phyloP scores from a whole-genome alignment of 352 stramenopile species.

The Globisporangium viniferum region DNA sequence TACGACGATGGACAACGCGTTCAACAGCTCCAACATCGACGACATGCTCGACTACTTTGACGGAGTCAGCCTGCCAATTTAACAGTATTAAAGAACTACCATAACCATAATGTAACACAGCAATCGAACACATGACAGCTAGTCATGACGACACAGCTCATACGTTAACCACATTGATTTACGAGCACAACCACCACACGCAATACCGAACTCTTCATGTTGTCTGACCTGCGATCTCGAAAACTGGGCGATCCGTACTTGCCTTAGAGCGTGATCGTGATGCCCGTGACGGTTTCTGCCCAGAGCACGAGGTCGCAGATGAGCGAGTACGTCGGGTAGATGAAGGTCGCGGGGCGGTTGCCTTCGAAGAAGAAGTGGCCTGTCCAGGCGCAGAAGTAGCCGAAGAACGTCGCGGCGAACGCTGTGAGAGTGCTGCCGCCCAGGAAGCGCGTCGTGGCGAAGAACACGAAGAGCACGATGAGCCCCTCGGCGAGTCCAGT shows the following conservation, averaged over 20 bases:
- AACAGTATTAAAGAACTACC: constrained; percentile 8
- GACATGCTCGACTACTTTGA: constrained; percentile 80
- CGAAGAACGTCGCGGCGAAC: constrained; percentile 24
- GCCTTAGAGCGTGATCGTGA: constrained; percentile 29
- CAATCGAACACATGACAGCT: neutral
- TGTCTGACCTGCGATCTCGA: no score
- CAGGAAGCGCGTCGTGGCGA: constrained; percentile 32
- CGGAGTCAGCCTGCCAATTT: constrained; percentile 57
- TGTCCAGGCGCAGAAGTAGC: constrained; percentile 61
- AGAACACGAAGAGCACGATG: constrained; percentile 29
- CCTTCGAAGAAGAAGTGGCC: constrained; percentile 66
- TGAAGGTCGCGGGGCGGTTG: constrained; percentile 62
- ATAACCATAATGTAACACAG: neutral
- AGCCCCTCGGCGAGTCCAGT: constrained; percentile 29
- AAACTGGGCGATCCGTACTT: neutral
- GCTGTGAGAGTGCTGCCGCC: constrained; percentile 22
- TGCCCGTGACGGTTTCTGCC: constrained; percentile 37
- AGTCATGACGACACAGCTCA: neutral
- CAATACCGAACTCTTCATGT: neutral
- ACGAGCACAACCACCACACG: neutral
- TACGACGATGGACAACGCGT: neutral
- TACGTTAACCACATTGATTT: no score
- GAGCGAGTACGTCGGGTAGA: constrained; percentile 67
- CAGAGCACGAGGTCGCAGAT: constrained; percentile 61
- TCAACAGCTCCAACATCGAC: constrained; percentile 46